Percentiles rank a stretch among this genome's conserved stretches.
Evolutionary conservation across 2,329 filamentous ascomycete species (phyloP).

Genomic region (Rhinocladiella mackenziei): DNA sequence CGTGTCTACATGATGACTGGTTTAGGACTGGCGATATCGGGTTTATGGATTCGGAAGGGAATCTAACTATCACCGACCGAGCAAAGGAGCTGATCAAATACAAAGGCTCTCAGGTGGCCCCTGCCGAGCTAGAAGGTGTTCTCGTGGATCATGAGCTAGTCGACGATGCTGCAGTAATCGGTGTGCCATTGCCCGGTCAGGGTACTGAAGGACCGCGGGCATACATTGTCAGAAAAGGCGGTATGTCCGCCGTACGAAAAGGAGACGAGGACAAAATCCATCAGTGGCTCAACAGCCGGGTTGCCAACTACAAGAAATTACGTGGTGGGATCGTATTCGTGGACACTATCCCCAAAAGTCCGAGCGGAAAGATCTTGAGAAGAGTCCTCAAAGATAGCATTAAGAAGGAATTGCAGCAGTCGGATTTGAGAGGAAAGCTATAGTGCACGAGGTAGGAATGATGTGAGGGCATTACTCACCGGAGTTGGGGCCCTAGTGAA

Average conservation of each 20-base stretch:
- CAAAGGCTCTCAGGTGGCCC: slow-evolving; percentile 75
- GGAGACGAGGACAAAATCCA: neutral
- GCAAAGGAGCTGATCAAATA: slow-evolving; percentile 70
- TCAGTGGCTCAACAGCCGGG: slow-evolving; percentile 41
- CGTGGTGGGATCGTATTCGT: slow-evolving; percentile 57
- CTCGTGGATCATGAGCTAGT: slow-evolving; percentile 69
- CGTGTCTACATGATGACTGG: neutral
- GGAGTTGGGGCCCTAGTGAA: no score
- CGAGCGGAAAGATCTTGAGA: slow-evolving; percentile 59
- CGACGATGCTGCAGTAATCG: slow-evolving; percentile 74
- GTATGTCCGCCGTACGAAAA: neutral
- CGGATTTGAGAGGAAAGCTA: no score
- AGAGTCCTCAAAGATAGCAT: slow-evolving; percentile 65
- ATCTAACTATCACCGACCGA: slow-evolving; percentile 51
- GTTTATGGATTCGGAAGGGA: neutral
- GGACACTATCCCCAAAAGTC: slow-evolving; percentile 56
- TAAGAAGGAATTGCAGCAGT: neutral
- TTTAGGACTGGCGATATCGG: neutral
- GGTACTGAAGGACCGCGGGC: neutral
- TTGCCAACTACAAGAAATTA: slow-evolving; percentile 59
- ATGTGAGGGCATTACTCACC: no score
- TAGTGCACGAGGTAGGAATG: no score
- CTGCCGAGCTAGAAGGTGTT: slow-evolving; percentile 76
- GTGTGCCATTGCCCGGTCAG: neutral
- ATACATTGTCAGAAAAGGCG: neutral